These are phyloP conservation scores for Luvunga scandens DNA, from an alignment of 345 rosid genomes.

Conservation along the genomic window DNA sequence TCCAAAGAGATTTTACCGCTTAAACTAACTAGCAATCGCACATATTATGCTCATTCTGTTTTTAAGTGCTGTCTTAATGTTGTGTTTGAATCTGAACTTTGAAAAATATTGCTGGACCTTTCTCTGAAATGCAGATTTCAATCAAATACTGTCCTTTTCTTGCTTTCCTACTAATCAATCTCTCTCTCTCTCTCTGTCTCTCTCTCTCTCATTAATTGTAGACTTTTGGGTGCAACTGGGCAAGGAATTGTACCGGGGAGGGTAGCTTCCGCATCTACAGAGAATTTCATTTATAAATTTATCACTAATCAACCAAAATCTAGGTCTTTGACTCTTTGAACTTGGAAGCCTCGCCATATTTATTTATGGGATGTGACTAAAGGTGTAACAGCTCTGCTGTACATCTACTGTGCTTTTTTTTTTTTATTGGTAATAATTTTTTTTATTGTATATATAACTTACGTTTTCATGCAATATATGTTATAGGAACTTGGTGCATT, in stretches of 20 bases:
- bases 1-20: neutral
- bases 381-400: too few species aligned
- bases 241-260: constrained; percentile 19
- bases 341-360: neutral
- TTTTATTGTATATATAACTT: too few species aligned
- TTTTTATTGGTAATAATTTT: too few species aligned
- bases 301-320: neutral
- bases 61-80: neutral
- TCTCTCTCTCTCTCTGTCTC: too few species aligned
- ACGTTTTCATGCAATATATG: too few species aligned
- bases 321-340: neutral
- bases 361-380: too few species aligned
- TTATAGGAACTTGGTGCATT: too few species aligned
- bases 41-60: neutral
- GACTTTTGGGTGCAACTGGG: constrained; percentile 1
- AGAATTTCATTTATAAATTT: neutral
- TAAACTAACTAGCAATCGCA: neutral
- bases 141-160: neutral
- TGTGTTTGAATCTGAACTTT: neutral
- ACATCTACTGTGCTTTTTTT: too few species aligned
- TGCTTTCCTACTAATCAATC: neutral
- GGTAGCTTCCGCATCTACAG: constrained; percentile 1
- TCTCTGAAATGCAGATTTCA: neutral
- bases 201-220: too few species aligned
- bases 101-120: neutral